phyloP scores from a whole-genome alignment of 2,329 filamentous ascomycete species.

The Arthroderma sp. region DNA sequence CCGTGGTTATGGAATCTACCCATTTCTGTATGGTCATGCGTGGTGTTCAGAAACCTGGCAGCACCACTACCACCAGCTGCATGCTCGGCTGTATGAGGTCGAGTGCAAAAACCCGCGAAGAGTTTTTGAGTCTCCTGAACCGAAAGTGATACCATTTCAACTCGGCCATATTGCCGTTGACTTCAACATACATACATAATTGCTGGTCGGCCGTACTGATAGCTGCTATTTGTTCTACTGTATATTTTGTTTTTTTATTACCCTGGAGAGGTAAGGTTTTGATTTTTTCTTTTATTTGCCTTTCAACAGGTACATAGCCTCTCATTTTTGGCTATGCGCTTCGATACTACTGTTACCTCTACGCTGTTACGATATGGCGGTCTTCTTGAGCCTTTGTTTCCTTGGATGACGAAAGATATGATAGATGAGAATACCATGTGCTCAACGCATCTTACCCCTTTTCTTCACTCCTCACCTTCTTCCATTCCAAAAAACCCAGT shows the following conservation, averaged over 20 bases:
- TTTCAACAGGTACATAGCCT: conserved; percentile 8
- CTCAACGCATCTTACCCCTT: conserved; percentile 2
- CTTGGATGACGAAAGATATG: conserved; percentile 2
- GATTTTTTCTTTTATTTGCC: conserved; percentile 2
- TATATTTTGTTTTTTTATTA: no score
- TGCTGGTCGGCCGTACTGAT: no score
- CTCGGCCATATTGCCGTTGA: no score
- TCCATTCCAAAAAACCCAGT: no score
- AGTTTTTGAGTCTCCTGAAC: conserved; percentile 77
- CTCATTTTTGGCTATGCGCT: background rate
- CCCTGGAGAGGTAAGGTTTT: background rate
- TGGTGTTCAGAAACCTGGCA: conserved; percentile 83
- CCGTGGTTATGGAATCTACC: conserved; percentile 92
- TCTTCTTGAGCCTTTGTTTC: background rate
- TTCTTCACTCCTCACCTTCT: no score
- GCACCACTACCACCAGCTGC: conserved; percentile 86
- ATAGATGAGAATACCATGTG: conserved; percentile 3
- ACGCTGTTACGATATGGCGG: background rate
- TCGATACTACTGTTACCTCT: background rate
- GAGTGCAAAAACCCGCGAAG: conserved; percentile 85
- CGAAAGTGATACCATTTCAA: conserved; percentile 22
- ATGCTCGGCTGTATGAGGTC: conserved; percentile 93
- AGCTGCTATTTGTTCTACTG: no score
- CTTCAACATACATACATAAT: no score
- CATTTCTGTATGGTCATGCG: conserved; percentile 99